Base-by-base conservation (phyloP, 2,329 filamentous ascomycete genomes). In the Byssochlamys sp. region DNA sequence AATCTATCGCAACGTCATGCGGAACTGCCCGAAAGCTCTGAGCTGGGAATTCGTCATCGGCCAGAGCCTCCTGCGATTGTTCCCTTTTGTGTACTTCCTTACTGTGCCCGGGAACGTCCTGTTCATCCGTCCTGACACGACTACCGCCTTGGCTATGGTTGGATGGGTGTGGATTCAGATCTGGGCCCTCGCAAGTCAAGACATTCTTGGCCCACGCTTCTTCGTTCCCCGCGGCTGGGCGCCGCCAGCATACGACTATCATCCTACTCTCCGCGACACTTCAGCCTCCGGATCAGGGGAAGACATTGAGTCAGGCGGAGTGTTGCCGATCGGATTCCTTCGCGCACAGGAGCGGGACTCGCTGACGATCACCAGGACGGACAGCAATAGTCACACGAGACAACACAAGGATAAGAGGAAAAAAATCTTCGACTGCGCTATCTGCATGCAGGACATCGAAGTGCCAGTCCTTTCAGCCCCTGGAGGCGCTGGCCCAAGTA, bases 11-110 rank as follows among this genome's bases (percentile, higher is more conserved):
- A 99, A 99, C 71, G 80, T 88, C 55, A 84, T 89, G 73, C 89
- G 92, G 56, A 96, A 96, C 73, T 96, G 91, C 72, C 89, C 91
- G 48, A 89, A 89, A 66, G 91, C 92, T 0, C 79, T 97, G n/a
- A 82, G 86, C 2, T 96, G 91, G 91, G 87, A 88, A 59, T 99
- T 95, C 69, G 87, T 96, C 57, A 69, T 91, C 25, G 91, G 91
- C 2, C 89, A 96, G 71, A 94, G 89, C 53, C 65, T 87, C 4
- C 79, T 95, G 6, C 86, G 94, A 1, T 77, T 95, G 4, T 75
- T 88, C 0, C 92, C 94, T 0, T 83, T 96, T 56, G 80, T 87
- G 1, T 97, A 97, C 70, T 92, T 97, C 67, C 95, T 91, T 71
- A 79, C 88, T 12, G 83, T 85, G 55, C 76, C 81, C 26, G 84